These are phyloP conservation scores for Psilocybe cubensis DNA, from an alignment of 768 basidiomycete species.

Conservation along the genomic window DNA sequence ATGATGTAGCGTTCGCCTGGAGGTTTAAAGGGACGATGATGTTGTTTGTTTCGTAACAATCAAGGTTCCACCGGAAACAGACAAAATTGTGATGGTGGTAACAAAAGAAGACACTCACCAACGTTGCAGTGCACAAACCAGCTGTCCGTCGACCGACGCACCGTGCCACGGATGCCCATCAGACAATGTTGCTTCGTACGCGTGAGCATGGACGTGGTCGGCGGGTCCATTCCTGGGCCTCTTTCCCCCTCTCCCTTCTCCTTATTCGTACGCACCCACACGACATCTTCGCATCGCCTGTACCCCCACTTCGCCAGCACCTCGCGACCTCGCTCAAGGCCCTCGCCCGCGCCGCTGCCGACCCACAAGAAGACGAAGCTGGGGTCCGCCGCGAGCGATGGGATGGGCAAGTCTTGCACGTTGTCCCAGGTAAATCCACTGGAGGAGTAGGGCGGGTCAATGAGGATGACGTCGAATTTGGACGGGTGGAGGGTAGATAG, in stretches of 20 bases:
- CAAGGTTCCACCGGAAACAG: too few species aligned
- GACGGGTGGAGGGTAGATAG: conserved; percentile 58
- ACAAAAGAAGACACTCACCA: conserved; percentile 50
- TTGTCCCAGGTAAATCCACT: conserved; percentile 78
- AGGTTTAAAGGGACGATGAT: too few species aligned
- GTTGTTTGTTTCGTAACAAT: too few species aligned
- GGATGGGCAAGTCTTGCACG: conserved; percentile 80
- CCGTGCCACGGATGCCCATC: conserved; percentile 97
- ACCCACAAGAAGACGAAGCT: conserved; percentile 97
- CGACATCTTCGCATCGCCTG: conserved; percentile 94
- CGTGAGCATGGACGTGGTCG: conserved; percentile 83
- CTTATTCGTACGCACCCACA: conserved; percentile 95
- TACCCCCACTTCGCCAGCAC: conserved; percentile 94
- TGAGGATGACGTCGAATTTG: conserved; percentile 90
- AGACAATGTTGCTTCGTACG: conserved; percentile 95
- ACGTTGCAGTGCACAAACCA: conserved; percentile 99
- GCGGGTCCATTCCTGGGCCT: conserved; percentile 84
- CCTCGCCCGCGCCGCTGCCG: conserved; percentile 87
- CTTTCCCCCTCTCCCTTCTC: conserved; percentile 42
- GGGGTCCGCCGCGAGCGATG: conserved; percentile 85
- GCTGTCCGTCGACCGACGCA: conserved; percentile 90
- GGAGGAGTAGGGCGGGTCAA: conserved; percentile 89
- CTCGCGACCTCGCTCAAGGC: conserved; percentile 90
- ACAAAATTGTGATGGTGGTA: too few species aligned
- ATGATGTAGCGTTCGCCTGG: too few species aligned